phyloP scores from a whole-genome alignment of 257 asterid species.

The Linaria vulgaris region DNA sequence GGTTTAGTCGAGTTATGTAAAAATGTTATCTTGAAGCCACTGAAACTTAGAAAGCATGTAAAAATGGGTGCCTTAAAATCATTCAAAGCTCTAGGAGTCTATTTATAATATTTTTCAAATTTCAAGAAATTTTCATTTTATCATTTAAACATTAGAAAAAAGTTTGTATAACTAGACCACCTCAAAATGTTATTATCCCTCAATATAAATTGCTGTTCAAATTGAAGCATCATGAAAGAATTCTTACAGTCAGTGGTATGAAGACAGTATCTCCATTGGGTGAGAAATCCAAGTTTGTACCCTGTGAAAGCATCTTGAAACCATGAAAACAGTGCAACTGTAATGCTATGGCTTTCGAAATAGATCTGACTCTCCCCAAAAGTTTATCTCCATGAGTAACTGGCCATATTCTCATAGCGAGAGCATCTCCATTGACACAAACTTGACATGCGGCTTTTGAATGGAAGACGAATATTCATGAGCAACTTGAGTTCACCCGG shows the following conservation, averaged over 20 bases:
- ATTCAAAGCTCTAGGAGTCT: too few relatives aligned
- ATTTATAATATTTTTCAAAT: too few relatives aligned
- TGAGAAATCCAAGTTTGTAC: background rate
- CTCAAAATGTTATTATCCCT: background rate
- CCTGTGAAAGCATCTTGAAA: background rate
- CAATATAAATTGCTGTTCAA: background rate
- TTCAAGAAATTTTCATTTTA: too few relatives aligned
- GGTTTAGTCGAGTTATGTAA: too few relatives aligned
- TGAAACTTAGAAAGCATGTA: too few relatives aligned
- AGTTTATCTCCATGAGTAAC: slow-evolving; percentile 1
- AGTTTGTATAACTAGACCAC: too few relatives aligned
- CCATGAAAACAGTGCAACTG: background rate
- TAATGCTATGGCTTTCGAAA: background rate
- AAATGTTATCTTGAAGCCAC: too few relatives aligned
- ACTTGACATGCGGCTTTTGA: background rate
- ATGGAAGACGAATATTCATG: slow-evolving; percentile 17
- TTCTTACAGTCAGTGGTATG: slow-evolving; percentile 1
- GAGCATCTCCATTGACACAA: slow-evolving; percentile 8
- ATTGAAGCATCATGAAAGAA: slow-evolving; percentile 3
- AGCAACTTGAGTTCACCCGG: slow-evolving; percentile 45
- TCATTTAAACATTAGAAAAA: too few relatives aligned
- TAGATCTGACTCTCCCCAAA: background rate
- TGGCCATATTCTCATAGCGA: slow-evolving; percentile 3
- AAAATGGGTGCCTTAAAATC: too few relatives aligned
- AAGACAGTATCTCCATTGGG: background rate